Evolutionary conservation across 805 yeast species (phyloP).

Genomic region (Starmerella floris): DNA sequence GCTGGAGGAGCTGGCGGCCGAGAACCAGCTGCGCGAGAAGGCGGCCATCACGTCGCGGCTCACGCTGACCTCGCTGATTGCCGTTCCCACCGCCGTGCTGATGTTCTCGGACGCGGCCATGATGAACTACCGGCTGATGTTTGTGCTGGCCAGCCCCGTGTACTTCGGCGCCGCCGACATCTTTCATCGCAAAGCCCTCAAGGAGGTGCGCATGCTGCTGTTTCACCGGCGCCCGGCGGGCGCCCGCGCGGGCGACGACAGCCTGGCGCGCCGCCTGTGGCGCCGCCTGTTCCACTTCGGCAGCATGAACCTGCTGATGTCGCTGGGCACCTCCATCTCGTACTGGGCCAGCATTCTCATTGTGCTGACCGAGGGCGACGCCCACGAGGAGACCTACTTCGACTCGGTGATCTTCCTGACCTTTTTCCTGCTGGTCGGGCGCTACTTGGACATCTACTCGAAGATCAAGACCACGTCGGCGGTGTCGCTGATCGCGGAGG

Average conservation of each 20-base stretch:
- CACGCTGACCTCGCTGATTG: conserved; percentile 34
- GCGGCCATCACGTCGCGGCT: conserved; percentile 37
- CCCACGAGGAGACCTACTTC: conserved; percentile 44
- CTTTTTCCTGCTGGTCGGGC: conserved; percentile 57
- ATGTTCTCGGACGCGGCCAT: conserved; percentile 51
- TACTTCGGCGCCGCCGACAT: conserved; percentile 63
- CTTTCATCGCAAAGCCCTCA: conserved; percentile 53
- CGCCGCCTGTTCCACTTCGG: conserved; percentile 56
- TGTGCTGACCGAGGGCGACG: conserved; percentile 31
- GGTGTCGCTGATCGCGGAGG: conserved; percentile 38
- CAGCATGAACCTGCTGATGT: conserved; percentile 62
- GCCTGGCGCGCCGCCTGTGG: conserved; percentile 27
- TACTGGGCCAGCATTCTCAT: conserved; percentile 55
- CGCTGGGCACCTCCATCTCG: conserved; percentile 59
- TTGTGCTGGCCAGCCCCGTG: conserved; percentile 55
- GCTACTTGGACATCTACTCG: conserved; percentile 52
- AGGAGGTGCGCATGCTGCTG: conserved; percentile 40
- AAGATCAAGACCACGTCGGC: conserved; percentile 57
- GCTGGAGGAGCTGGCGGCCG: conserved; percentile 52
- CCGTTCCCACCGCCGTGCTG: conserved; percentile 47
- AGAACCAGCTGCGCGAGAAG: conserved; percentile 20
- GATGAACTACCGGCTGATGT: conserved; percentile 35
- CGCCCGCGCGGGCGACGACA: not conserved
- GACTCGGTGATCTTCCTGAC: conserved; percentile 69
- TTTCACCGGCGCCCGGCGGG: not conserved